Percentiles rank a stretch among this genome's conserved stretches.
phyloP scores from a whole-genome alignment of 495 filamentous ascomycete genomes.

The Penicillium chermesinum region DNA sequence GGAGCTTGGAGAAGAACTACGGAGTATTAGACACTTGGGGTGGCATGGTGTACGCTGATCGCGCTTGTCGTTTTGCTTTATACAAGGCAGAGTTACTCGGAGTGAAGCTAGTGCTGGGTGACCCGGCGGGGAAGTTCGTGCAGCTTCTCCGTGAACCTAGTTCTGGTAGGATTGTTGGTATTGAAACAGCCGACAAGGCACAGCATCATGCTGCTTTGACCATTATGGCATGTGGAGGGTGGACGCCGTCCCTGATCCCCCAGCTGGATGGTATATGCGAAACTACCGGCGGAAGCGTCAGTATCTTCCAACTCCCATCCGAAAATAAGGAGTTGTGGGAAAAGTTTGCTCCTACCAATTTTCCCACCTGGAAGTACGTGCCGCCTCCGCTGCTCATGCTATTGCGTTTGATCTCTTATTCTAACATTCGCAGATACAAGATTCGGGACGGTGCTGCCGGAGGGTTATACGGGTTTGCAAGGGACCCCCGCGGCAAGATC shows the following conservation, averaged over 20 bases:
- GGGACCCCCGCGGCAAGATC: conserved; percentile 30
- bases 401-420: too few relatives aligned
- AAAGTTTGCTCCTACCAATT: conserved; percentile 9
- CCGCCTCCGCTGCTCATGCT: too few relatives aligned
- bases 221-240: conserved; percentile 72
- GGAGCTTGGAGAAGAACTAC: conserved; percentile 1
- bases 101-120: conserved; percentile 30
- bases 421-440: conserved; percentile 22
- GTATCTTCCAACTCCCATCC: conserved; percentile 27
- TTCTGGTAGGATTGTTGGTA: conserved; percentile 11
- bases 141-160: not conserved
- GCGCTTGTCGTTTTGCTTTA: conserved; percentile 38
- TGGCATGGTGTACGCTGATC: conserved; percentile 38
- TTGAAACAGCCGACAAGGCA: conserved; percentile 30
- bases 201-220: conserved; percentile 53
- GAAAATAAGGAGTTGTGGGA: conserved; percentile 22
- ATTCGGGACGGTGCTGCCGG: conserved; percentile 27
- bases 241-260: conserved; percentile 61
- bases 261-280: conserved; percentile 32
- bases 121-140: not conserved
- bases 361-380: conserved; percentile 22
- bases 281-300: conserved; percentile 40
- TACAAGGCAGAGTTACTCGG: conserved; percentile 30
- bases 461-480: conserved; percentile 37
- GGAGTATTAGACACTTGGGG: conserved; percentile 36